Base-by-base conservation (phyloP, 2,329 filamentous ascomycete genomes). In the Trichoderma endophyticum region DNA sequence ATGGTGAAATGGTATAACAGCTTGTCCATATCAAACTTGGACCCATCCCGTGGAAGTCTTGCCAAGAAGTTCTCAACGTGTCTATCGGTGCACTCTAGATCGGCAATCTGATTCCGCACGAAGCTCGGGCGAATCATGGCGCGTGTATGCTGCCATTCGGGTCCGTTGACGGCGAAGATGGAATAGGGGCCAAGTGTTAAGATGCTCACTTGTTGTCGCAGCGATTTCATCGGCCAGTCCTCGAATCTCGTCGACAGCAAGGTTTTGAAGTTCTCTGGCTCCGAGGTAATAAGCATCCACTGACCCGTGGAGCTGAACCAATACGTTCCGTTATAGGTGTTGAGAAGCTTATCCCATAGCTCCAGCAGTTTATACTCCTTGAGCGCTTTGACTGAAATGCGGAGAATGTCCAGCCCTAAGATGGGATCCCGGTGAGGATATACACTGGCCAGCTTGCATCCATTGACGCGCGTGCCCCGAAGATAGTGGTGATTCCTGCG, bases 81-180 rank as follows among this genome's bases (percentile, higher is more conserved):
- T 21, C 85, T 83, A 77, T 95, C 92, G 75, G 94, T 90, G 60
- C 90, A 89, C 48, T 89, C 84, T 28, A 95, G 84, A 78, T 95
- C 91, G 43, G 91, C 89, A 43, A 88, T 83, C 78, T 88, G 86
- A 72, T 86, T 83, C 21, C 85, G 81, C 21, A 84, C 83, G 73
- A 89, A 89, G 74, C 85, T 84, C 0, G 88, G 88, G 18, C 86
- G 81, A 24, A 90, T 82, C 75, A 88, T 81, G 6, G 84, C 82
- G 12, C 87, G 81, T 0, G 84, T 83, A n/a, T 83, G 81, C 57
- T 86, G 83, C 88, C 88, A 90, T 34, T 81, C 80, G 18, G 78
- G 74, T 0, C 88, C 88, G 75, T 90, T 88, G 32, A 82, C 82
- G 3, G 82, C 84, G 76, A 90, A 89, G 70, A 90, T 88, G 36